Evolutionary conservation across 345 rosid species (phyloP), one percentile per base, ranked within the genome.

Genomic region (Cardamine occulta): DNA sequence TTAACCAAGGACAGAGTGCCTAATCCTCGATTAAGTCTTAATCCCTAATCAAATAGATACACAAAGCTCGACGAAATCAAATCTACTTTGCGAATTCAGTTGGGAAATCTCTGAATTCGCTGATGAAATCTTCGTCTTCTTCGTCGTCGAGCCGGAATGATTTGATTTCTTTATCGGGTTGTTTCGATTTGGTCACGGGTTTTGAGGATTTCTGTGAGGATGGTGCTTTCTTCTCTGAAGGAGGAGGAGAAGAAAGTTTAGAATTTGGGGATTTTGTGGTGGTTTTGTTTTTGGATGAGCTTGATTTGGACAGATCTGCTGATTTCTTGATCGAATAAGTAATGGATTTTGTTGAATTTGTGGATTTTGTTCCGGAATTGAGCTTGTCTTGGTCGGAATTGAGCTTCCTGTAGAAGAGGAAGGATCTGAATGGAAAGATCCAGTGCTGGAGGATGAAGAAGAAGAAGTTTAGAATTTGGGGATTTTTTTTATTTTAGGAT

Each of bases 61-160:
- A n/a, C n/a, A n/a, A n/a, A n/a, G n/a, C n/a, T n/a, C n/a, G n/a
- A n/a, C n/a, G n/a, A n/a, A n/a, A n/a, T n/a, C n/a, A n/a, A n/a
- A n/a, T n/a, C n/a, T n/a, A n/a, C 86, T 81, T 49, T 91, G 98
- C n/a, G 83, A 96, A 89, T 68, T 71, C 88, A 28, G 73, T 75
- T 0, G 94, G 97, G 2, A 96, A 90, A 70, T 88, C 91, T 83
- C 93, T 85, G 80, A 93, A 88, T 70, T 89, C 97, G 0, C 80
- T 28, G 0, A 87, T 88, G 47, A 92, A 80, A 74, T 91, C 96
- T 11, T 83, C 84, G 8, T 87, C 91, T 14, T 85, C 88, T 0
- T 80, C 93, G 40, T 86, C 77, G 15, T 89, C 93, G 2, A 88
- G 56, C 96, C 91, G 87, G 57, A 79, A 80, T 0, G 89, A 84